Conservation (phyloP, 2,329 filamentous ascomycete species). For the Coniochaeta sp. region DNA sequence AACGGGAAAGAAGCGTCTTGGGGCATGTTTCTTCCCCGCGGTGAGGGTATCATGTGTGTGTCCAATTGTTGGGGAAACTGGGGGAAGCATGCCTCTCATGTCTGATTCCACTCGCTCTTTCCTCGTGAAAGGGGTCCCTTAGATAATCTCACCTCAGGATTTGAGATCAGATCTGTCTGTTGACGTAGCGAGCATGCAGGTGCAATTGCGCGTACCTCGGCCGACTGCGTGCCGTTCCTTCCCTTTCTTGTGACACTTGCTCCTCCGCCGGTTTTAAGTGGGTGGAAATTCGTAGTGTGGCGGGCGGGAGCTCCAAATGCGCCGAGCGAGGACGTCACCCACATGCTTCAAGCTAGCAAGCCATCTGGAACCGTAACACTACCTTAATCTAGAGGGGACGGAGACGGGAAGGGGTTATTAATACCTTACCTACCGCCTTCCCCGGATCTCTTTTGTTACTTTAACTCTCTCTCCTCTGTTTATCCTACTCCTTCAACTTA, state of each 20-base stretch:
- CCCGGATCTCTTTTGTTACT: not conserved
- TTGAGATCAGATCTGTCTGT: not conserved
- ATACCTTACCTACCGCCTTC: not conserved
- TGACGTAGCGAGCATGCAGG: not conserved
- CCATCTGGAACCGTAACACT: too few relatives aligned
- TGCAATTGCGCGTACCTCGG: too few relatives aligned
- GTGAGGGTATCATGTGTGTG: not conserved
- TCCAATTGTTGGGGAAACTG: not conserved
- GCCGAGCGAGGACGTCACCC: not conserved
- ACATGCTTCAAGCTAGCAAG: not conserved
- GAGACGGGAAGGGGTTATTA: too few relatives aligned
- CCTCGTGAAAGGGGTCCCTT: not conserved
- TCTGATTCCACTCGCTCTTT: not conserved
- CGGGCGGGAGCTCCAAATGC: not conserved
- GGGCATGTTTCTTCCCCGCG: not conserved
- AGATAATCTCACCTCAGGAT: not conserved
- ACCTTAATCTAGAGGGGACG: too few relatives aligned
- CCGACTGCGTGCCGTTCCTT: not conserved
- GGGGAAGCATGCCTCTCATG: too few relatives aligned
- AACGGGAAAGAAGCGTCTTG: not conserved
- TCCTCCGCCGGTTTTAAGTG: not conserved
- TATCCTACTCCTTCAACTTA: not conserved
- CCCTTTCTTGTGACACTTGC: not conserved
- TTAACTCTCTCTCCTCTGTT: not conserved
- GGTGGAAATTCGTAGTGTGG: not conserved